These are phyloP conservation scores for Peronospora destructor DNA, from an alignment of 352 stramenopile genomes.

Conservation along the genomic window DNA sequence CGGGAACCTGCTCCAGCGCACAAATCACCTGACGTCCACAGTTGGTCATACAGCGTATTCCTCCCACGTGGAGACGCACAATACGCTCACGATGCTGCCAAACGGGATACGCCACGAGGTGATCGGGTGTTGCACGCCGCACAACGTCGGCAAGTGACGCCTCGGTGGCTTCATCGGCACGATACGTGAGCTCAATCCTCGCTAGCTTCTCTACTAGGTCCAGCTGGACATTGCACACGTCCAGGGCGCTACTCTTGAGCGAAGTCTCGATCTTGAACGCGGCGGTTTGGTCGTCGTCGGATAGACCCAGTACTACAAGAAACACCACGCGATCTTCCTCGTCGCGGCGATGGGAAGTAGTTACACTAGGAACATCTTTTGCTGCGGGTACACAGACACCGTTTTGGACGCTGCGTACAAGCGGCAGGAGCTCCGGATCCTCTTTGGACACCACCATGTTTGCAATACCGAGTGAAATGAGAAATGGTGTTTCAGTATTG, in stretches of 20 bases:
- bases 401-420: constrained; percentile 17
- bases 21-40: constrained; percentile 74
- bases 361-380: constrained; percentile 67
- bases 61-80: constrained; percentile 63
- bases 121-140: constrained; percentile 29
- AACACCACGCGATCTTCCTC: constrained; percentile 68
- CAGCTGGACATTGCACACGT: constrained; percentile 47
- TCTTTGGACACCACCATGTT: constrained; percentile 22
- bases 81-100: constrained; percentile 81
- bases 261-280: constrained; percentile 27
- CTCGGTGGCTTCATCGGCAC: constrained; percentile 38
- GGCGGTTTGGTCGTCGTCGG: constrained; percentile 17
- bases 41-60: constrained; percentile 87
- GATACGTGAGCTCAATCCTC: constrained; percentile 47
- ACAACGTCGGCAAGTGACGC: constrained; percentile 54
- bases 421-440: constrained; percentile 25
- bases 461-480: constrained; percentile 10
- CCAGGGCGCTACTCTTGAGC: constrained; percentile 27
- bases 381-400: constrained; percentile 52
- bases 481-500: constrained; percentile 8
- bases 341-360: constrained; percentile 42
- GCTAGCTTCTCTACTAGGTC: constrained; percentile 61
- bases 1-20: constrained; percentile 72
- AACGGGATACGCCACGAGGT: constrained; percentile 68
- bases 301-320: constrained; percentile 53